phyloP scores from a whole-genome alignment of 768 basidiomycete genomes.

The Tricholoma sp. region DNA sequence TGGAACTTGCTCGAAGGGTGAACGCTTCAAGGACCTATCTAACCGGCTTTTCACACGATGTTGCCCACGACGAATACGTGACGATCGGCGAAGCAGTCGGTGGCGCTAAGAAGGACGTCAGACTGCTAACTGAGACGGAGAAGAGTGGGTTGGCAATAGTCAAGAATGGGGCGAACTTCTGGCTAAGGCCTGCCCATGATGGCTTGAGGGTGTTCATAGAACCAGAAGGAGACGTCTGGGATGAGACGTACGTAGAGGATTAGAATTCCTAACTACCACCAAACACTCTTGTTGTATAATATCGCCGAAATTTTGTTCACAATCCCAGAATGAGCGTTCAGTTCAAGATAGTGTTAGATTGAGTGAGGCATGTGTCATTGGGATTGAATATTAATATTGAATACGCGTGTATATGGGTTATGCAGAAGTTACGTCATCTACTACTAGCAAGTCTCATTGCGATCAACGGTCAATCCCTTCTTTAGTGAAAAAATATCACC shows the following conservation, averaged over 20 bases:
- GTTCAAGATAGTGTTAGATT: too few relatives aligned
- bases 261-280: not conserved
- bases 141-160: slow-evolving; percentile 41
- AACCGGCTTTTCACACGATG: slow-evolving; percentile 71
- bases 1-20: slow-evolving; percentile 50
- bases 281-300: too few relatives aligned
- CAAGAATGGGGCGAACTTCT: slow-evolving; percentile 40
- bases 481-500: too few relatives aligned
- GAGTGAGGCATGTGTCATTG: too few relatives aligned
- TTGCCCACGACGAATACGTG: slow-evolving; percentile 73
- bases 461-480: too few relatives aligned
- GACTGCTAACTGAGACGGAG: slow-evolving; percentile 28
- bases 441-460: too few relatives aligned
- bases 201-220: slow-evolving; percentile 56
- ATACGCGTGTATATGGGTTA: too few relatives aligned
- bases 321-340: too few relatives aligned
- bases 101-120: slow-evolving; percentile 26
- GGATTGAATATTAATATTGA: too few relatives aligned
- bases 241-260: slow-evolving; percentile 41
- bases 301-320: too few relatives aligned
- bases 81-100: slow-evolving; percentile 53
- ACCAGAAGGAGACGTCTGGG: slow-evolving; percentile 35
- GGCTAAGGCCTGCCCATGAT: slow-evolving; percentile 74
- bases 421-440: too few relatives aligned
- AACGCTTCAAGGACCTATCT: slow-evolving; percentile 63